Base-by-base conservation (phyloP, 2,329 filamentous ascomycete genomes). In the Ceratocystis variospora region DNA sequence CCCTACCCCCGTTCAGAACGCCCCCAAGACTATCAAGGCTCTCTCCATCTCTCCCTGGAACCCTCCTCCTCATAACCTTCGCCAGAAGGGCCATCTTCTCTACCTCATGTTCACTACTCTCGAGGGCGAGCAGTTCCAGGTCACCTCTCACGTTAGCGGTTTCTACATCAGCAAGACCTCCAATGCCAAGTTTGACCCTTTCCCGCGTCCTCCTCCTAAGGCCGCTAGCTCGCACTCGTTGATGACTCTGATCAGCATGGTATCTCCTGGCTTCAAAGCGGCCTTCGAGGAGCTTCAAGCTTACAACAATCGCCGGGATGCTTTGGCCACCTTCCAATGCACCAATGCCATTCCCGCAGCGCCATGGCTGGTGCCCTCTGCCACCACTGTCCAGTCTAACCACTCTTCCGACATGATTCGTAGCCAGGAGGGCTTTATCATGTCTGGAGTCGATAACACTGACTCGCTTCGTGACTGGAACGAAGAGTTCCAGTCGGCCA, bases 381-480 rank as follows among this genome's bases (percentile, higher is more conserved):
- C 85, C 10, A 82, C 81, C 12, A 87, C 86, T 5, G 75, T 84
- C 5, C 76, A 86, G 69, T 86, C 81, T 72, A 79, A 83, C 67
- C 94, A 99, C 75, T 83, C 87, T 72, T 75, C 92, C 28, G 94
- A 99, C 74, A 83, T 91, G 69, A 90, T 92, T 25, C 85, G 95
- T 66, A 89, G 92, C 25, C 94, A 99, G 77, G 94, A 99, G 79
- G 89, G 88, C 62, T 96, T 90, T 74, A 79, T 99, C 68, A 86
- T 97, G 68, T 84, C 89, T 22, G 95, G 95, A 37, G 87, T 92
- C 31, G 94, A 99, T 73, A 96, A 93, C 74, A 90, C 90, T 0
- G 94, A 99, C 73, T 96, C 91, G 3, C 80, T 99, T 69, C 86
- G 94, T 67, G 94, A 99, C 76, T 99, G 95, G 93, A 99, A 99